Base-by-base conservation (phyloP, 768 basidiomycete species). In the Mycena crocata region DNA sequence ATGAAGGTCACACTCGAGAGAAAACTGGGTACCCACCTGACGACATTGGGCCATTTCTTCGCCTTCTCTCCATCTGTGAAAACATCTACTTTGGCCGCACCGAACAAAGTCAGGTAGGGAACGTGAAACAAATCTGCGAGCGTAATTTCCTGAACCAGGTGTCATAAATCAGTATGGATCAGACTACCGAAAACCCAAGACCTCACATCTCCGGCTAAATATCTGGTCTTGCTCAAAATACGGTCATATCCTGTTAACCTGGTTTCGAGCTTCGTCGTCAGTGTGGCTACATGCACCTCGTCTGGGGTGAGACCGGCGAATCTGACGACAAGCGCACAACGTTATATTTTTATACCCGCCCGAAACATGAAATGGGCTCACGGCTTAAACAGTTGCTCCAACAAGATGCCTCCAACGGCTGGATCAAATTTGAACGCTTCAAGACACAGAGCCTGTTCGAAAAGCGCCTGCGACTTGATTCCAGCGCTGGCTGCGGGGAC, bases 381-480 rank as follows among this genome's bases (percentile, higher is more conserved):
- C 83, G 73, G 73, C 62, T 83, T 83, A 66, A 83, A 76, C 30
- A 86, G 73, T 67, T 79, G 80, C 74, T 89, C 85, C 7, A 48
- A 51, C 19, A 78, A 72, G 26, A 86, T 71, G 2, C 72, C 77
- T 24, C 65, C 40, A 2, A 80, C 85, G 57, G 71, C 77, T 0
- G 80, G 77, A 40, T 87, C 80, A 62, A 88, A 88, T 69, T 84
- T 77, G 69, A 71, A 73, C 17, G 69, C 61, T 75, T 87, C 87
- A 57, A 83, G 74, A 31, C 78, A 79, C 8, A 76, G 58, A 1
- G 79, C 79, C 68, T 79, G 79, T 50, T 83, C 81, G 52, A 82
- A 79, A 19, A 79, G 71, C 2, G 81, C 84, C 6, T 62, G 64
- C 13, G 51, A 68, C 57, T 71, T 62, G 24, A 70, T n/a, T 44